phyloP scores from a whole-genome alignment of 2,329 filamentous ascomycete species.

The Ascochyta koolunga region DNA sequence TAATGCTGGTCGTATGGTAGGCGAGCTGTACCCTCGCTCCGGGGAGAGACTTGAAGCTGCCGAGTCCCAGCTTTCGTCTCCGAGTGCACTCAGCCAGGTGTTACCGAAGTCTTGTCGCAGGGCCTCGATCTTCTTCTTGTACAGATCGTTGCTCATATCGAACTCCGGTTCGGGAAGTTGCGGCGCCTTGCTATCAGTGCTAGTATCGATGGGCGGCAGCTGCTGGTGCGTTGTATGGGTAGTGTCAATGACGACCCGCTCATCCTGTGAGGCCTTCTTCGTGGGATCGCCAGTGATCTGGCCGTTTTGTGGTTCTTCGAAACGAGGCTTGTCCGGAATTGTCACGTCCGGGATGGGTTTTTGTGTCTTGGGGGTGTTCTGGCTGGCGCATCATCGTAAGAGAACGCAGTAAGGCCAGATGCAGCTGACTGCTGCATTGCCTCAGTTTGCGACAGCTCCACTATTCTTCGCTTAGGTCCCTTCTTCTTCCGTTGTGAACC shows the following conservation, averaged over 20 bases:
- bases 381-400: constrained; percentile 29
- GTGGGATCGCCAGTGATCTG: constrained; percentile 37
- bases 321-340: constrained; percentile 28
- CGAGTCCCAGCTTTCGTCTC: constrained; percentile 70
- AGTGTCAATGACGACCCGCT: constrained; percentile 26
- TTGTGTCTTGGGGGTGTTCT: constrained; percentile 27
- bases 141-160: constrained; percentile 75
- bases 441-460: constrained; percentile 61
- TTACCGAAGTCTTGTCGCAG: constrained; percentile 84
- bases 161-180: constrained; percentile 55
- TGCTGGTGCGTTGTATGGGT: constrained; percentile 35
- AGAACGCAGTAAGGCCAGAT: constrained; percentile 37
- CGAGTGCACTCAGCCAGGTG: constrained; percentile 84
- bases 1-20: constrained; percentile 39
- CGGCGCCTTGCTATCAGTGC: constrained; percentile 25
- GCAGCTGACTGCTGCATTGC: constrained; percentile 39
- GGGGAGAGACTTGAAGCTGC: constrained; percentile 41
- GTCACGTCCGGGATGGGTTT: constrained; percentile 20
- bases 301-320: constrained; percentile 35
- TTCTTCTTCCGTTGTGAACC: constrained; percentile 65
- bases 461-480: constrained; percentile 61
- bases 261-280: constrained; percentile 33
- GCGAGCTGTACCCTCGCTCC: constrained; percentile 39
- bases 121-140: constrained; percentile 86
- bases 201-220: constrained; percentile 42